Base-by-base conservation (phyloP, 768 basidiomycete genomes). In the Kwoniella sp. region DNA sequence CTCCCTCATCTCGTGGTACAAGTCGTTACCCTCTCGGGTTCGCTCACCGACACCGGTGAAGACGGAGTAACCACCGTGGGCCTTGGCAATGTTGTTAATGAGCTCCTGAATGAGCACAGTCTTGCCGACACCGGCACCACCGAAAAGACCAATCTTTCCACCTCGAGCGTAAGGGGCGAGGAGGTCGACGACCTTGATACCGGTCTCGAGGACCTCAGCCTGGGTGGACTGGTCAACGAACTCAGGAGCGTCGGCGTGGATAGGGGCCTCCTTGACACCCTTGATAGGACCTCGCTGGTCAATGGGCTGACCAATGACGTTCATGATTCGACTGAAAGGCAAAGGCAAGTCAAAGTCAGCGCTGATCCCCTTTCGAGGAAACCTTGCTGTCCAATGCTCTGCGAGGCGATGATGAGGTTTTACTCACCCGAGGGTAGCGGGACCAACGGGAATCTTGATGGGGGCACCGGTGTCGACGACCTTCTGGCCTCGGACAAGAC, bases 1-100 rank as follows among this genome's bases (percentile, higher is more conserved):
- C 83, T 99, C 95, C 84, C 97, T 97, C 96, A 99, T 96, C 79
- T 82, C 81, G 80, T 82, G 81, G 81, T 82, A 82, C 69, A 82
- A 77, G 74, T 80, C 96, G 86, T 99, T 99, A 84, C 96, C 96
- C 89, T 99, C 96, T 86, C 96, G 95, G 70, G 96, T 99, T 84
- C 96, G 92, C 84, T 99, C 96, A 72, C 96, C 96, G 82, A 99
- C 96, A 90, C 95, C 94, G 90, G 76, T 66, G 88, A 97, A 97
- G 82, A 97, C 96, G 54, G 96, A 99, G 91, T 98, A 97, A 92
- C 96, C 96, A 92, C 96, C 96, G 82, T 99, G 96, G 58, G 96
- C 96, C 86, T 99, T 99, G 79, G 96, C 96, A 81, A 99, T 93
- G 86, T 99, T 99, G 89, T 99, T 98, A 85, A 99, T 99, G 81